Conservation (phyloP, 352 stramenopile genomes). For the Phytophthora tentaculata region DNA sequence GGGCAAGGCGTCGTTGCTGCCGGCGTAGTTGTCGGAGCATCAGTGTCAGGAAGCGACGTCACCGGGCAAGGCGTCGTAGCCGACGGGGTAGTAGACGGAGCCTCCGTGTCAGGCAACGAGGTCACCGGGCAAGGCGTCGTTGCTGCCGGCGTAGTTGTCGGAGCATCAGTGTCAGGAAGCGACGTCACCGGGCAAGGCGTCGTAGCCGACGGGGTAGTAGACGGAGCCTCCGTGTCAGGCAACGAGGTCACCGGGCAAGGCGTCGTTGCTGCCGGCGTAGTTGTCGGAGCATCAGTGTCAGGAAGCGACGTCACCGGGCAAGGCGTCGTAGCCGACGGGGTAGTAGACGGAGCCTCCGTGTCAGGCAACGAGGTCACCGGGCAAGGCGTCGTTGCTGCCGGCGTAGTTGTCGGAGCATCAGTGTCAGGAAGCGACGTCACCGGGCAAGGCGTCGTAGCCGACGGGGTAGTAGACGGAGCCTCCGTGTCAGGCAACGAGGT, state of each 20-base stretch:
- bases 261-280: not conserved
- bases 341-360: not conserved
- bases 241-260: constrained; percentile 17
- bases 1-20: constrained; percentile 4
- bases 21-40: not conserved
- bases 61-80: constrained; percentile 9
- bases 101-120: constrained; percentile 7
- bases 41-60: constrained; percentile 1
- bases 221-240: constrained; percentile 1
- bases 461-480: not conserved
- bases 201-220: not conserved
- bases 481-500: constrained; percentile 10
- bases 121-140: constrained; percentile 16
- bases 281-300: not conserved
- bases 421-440: constrained; percentile 22
- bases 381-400: constrained; percentile 1
- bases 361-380: constrained; percentile 14
- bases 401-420: not conserved
- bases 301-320: constrained; percentile 16
- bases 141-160: not conserved
- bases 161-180: constrained; percentile 5
- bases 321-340: not conserved
- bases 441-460: constrained; percentile 14
- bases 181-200: constrained; percentile 12
- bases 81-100: not conserved